Evolutionary conservation across 352 stramenopile species (phyloP).

Genomic region (Thalassiosira livingstoniorum): DNA sequence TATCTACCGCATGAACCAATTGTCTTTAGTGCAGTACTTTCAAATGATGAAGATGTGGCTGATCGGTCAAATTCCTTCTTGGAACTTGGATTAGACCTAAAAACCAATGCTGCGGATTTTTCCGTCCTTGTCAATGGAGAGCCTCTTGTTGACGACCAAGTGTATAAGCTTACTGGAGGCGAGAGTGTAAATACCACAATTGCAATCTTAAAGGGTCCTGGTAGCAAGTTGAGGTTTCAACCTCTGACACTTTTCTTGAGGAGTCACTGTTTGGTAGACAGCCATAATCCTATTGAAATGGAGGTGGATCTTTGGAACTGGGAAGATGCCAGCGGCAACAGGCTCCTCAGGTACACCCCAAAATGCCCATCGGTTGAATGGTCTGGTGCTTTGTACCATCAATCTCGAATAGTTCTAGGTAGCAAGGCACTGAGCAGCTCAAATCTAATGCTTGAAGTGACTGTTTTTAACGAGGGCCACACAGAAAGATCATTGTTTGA

Average conservation of each 20-base stretch:
- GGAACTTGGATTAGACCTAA: background rate
- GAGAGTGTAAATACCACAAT: too few species aligned
- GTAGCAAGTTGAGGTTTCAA: too few species aligned
- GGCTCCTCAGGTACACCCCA: constrained; percentile 9
- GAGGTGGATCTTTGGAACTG: too few species aligned
- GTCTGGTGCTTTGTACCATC: background rate
- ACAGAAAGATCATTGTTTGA: background rate
- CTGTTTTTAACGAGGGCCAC: background rate
- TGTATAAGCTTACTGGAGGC: too few species aligned
- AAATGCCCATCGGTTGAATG: constrained; percentile 24
- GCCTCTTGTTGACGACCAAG: too few species aligned
- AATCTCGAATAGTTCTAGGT: background rate
- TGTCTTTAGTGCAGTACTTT: background rate
- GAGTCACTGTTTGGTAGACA: too few species aligned
- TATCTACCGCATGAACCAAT: background rate
- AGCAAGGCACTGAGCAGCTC: background rate
- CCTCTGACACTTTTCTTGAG: too few species aligned
- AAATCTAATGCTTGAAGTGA: background rate
- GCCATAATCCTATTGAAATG: too few species aligned
- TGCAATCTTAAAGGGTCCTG: too few species aligned
- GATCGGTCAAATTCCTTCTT: background rate
- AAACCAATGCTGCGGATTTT: background rate
- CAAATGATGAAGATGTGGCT: background rate
- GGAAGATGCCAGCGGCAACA: background rate
- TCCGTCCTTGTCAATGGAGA: too few species aligned